Evolutionary conservation across 495 filamentous ascomycete genomes (phyloP), one percentile per base, ranked within the genome.

Genomic region (Parathielavia hyrcaniae): DNA sequence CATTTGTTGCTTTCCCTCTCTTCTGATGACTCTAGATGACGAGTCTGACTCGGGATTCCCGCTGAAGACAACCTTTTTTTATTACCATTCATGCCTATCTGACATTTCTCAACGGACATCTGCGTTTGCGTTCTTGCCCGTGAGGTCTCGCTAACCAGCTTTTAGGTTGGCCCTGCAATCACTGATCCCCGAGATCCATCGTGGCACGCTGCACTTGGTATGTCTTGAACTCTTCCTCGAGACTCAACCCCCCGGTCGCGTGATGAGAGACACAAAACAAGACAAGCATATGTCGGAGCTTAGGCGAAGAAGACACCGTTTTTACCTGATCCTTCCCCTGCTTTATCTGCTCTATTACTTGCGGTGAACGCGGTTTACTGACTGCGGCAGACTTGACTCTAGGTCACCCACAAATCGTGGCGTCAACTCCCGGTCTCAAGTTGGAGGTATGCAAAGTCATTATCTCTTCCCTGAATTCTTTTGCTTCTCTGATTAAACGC

Each of bases 261-360:
- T 87, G 85, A 88, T 89, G 85, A 87, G 80, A 74, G 70, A 79
- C 71, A 60, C 63, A 74, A 76, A 71, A 79, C 83, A 77, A 75
- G 85, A 88, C 86, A 90, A 90, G 86, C 86, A 90, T 90, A 90
- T 90, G 86, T 90, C 86, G 73, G 81, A 90, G 86, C 81, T 79
- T 73, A 69, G 60, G 83, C 80, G 58, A 75, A 77, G 86, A 87
- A 78, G 86, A 88, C 69, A 77, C 53, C 64, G 68, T 75, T n/a
- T n/a, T n/a, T n/a, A n/a, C n/a, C n/a, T n/a, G n/a, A n/a, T n/a
- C n/a, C n/a, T n/a, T n/a, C n/a, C n/a, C n/a, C n/a, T n/a, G n/a
- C n/a, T n/a, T n/a, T n/a, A n/a, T n/a, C n/a, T n/a, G n/a, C n/a
- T n/a, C n/a, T n/a, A n/a, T n/a, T n/a, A n/a, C n/a, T n/a, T n/a